phyloP scores from a whole-genome alignment of 257 asterid genomes.

The Salvia splendens region DNA sequence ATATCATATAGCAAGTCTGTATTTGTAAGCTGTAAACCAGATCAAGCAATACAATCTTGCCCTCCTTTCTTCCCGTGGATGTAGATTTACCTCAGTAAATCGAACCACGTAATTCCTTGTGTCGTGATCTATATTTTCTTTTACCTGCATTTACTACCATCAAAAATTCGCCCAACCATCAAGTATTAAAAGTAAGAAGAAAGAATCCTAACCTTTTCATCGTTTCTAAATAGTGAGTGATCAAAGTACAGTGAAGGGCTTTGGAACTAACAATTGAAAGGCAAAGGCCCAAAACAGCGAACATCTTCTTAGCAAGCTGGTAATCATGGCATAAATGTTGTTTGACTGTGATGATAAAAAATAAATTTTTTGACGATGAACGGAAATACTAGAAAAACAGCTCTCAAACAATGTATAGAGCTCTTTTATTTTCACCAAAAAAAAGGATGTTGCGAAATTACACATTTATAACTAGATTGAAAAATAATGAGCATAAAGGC shows the following conservation, averaged over 20 bases:
- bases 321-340: constrained; percentile 68
- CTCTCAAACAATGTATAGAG: constrained; percentile 78
- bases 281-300: constrained; percentile 68
- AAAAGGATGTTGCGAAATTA: no score
- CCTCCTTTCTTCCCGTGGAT: no score
- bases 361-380: constrained; percentile 67
- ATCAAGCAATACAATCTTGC: no score
- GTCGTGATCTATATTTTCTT: no score
- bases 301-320: constrained; percentile 92
- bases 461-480: no score
- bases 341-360: constrained; percentile 80
- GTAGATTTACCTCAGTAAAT: no score
- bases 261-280: constrained; percentile 81
- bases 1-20: no score
- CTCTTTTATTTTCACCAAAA: no score
- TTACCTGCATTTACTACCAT: no score
- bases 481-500: constrained; percentile 45
- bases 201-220: constrained; percentile 72
- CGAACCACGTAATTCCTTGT: no score
- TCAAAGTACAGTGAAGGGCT: constrained; percentile 98
- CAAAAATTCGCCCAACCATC: no score
- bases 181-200: constrained; percentile 20
- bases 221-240: constrained; percentile 86
- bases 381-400: constrained; percentile 81
- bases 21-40: no score